phyloP scores from a whole-genome alignment of 2,329 filamentous ascomycete species.

The Fusarium caatingaense region DNA sequence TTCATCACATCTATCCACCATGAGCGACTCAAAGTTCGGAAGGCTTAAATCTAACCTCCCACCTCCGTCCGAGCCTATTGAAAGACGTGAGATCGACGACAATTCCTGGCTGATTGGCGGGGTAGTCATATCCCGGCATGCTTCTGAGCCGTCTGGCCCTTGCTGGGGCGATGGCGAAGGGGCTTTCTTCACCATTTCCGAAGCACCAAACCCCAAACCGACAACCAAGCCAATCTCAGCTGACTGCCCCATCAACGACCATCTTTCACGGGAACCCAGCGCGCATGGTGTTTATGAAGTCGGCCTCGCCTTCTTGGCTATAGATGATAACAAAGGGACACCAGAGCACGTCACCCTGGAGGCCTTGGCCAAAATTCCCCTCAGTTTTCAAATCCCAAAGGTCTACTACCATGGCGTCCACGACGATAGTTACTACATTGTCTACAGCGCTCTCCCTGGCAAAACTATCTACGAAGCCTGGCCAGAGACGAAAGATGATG shows the following conservation, averaged over 20 bases:
- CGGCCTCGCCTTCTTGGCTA: neutral
- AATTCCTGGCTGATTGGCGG: neutral
- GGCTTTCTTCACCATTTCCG: neutral
- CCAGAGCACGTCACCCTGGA: neutral
- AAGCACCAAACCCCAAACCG: neutral
- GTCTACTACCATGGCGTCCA: neutral
- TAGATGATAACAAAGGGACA: rapidly evolving
- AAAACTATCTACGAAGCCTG: neutral
- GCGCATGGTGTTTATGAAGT: neutral
- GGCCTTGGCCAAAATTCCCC: neutral
- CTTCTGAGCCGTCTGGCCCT: neutral
- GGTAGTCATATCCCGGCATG: neutral
- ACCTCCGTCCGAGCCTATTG: too few species aligned
- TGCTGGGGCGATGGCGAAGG: neutral
- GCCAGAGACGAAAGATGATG: neutral
- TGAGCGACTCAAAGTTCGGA: too few species aligned
- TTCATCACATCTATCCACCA: neutral
- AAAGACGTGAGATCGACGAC: neutral
- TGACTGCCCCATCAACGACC: neutral
- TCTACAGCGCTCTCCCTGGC: neutral
- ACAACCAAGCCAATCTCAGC: neutral
- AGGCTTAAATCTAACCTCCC: too few species aligned
- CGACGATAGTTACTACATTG: neutral
- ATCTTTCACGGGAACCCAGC: neutral
- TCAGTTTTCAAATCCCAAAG: neutral